Evolutionary conservation across 768 basidiomycete species (phyloP), one percentile per base, ranked within the genome.

Genomic region (Collybiopsis confluens): DNA sequence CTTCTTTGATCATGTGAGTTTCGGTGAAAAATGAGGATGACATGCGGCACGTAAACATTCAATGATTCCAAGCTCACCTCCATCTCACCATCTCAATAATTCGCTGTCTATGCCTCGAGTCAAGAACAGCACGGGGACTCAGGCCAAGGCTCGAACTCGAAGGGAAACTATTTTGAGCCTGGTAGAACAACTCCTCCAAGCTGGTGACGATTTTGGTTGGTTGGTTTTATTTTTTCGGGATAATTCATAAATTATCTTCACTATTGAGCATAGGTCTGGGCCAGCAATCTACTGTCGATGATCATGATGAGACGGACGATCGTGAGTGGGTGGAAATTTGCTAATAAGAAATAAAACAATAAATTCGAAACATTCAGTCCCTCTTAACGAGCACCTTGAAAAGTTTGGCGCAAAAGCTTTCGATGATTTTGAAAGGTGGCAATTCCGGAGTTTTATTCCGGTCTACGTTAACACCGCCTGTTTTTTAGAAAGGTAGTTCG

Each of bases 351-450:
- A 54, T 30, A 18, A 10, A 4, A 16, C n/a, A 36, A 18, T 3
- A 44, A 7, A n/a, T n/a, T n/a, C n/a, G n/a, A n/a, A n/a, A n/a
- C n/a, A n/a, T 33, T 13, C 48, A 85, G 86, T 83, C 6, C 79
- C 76, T 42, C 80, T 84, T 53, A 83, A 88, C 59, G 86, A 89
- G 58, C 81, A 86, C 59, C 64, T 83, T 18, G 85, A 88, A 68
- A 74, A 72, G 55, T 77, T 75, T 10, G 87, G 87, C 10, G 84
- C 85, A 4, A 83, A 85, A 48, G 69, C 73, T 5, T 88, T 88
- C 66, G 69, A 79, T 59, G 78, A 65, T 58, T 87, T 89, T 59
- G 74, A 86, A 59, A 78, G 74, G 86, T 83, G 73, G 58, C n/a
- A 30, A 45, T 20, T 30, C n/a, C 52, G 42, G 7, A 24, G 21